These are phyloP conservation scores for Scheffersomyces insectosa DNA, from an alignment of 1,139 yeast genomes.

Conservation along the genomic window DNA sequence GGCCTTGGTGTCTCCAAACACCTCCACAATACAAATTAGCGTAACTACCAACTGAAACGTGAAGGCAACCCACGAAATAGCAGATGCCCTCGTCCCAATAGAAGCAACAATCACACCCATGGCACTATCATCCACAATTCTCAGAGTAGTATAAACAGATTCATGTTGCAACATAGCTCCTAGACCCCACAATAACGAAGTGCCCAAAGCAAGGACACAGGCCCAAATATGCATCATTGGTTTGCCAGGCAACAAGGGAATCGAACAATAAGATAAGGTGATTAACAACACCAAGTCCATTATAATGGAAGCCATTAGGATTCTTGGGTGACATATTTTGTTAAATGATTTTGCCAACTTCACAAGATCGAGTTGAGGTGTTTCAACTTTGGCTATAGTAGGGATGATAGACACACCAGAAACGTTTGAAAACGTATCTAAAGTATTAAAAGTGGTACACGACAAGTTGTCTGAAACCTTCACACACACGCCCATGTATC, in stretches of 20 bases:
- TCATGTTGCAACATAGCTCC: constrained; percentile 72
- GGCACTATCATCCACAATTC: constrained; percentile 52
- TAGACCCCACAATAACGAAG: constrained; percentile 60
- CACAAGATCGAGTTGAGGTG: constrained; percentile 37
- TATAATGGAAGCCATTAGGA: constrained; percentile 51
- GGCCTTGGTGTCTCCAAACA: background rate
- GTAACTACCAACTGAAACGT: constrained; percentile 28
- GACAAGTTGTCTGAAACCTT: constrained; percentile 23
- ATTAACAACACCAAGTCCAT: constrained; percentile 44
- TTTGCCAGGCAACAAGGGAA: constrained; percentile 54
- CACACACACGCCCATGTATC: constrained; percentile 55
- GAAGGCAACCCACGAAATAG: constrained; percentile 27
- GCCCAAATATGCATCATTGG: constrained; percentile 28
- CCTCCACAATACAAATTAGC: constrained; percentile 20
- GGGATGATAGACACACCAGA: constrained; percentile 25
- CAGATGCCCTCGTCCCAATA: constrained; percentile 53
- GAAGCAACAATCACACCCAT: constrained; percentile 47
- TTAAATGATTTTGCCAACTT: constrained; percentile 43
- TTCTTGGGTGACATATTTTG: constrained; percentile 52
- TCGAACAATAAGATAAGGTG: constrained; percentile 39
- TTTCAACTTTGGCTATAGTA: constrained; percentile 20
- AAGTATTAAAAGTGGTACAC: constrained; percentile 33
- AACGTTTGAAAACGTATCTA: constrained; percentile 19
- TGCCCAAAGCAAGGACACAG: constrained; percentile 34
- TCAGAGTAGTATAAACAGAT: constrained; percentile 49